These are phyloP conservation scores for Torulaspora quercuum DNA, from an alignment of 805 yeast genomes.

Conservation along the genomic window DNA sequence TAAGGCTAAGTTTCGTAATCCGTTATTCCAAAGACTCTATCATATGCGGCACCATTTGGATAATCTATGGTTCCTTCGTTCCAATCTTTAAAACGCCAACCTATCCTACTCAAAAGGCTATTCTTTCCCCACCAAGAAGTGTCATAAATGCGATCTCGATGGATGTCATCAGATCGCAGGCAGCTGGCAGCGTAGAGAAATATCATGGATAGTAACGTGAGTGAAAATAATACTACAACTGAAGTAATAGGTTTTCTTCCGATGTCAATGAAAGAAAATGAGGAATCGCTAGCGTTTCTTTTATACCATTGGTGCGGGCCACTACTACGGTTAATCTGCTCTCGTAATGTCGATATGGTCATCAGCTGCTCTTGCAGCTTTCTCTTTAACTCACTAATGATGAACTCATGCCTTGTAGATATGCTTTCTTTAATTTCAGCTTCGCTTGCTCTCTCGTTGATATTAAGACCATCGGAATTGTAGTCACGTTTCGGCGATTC, in stretches of 20 bases:
- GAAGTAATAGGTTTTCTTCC: background rate
- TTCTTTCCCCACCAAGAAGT: constrained; percentile 29
- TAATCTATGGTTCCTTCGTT: constrained; percentile 5
- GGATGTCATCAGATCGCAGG: background rate
- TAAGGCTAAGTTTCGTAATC: constrained; percentile 1
- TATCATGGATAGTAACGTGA: constrained; percentile 1
- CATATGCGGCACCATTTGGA: constrained; percentile 19
- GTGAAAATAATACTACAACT: constrained; percentile 1
- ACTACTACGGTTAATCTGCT: constrained; percentile 18
- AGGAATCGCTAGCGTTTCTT: background rate
- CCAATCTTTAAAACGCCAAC: constrained; percentile 25
- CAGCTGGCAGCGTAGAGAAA: background rate
- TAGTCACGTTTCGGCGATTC: constrained; percentile 13
- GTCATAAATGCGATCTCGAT: constrained; percentile 3
- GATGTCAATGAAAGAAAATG: background rate
- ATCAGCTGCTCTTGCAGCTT: constrained; percentile 31
- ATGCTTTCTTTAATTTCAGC: constrained; percentile 1
- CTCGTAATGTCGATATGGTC: constrained; percentile 23
- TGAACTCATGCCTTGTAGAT: constrained; percentile 28
- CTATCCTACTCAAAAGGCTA: constrained; percentile 18
- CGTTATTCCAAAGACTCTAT: constrained; percentile 23
- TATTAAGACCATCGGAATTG: background rate
- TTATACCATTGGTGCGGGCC: constrained; percentile 7
- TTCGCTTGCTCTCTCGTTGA: background rate
- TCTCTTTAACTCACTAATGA: constrained; percentile 30